These are phyloP conservation scores for Boletus rufocinnamomeus DNA, from an alignment of 768 basidiomycete species.

Conservation along the genomic window DNA sequence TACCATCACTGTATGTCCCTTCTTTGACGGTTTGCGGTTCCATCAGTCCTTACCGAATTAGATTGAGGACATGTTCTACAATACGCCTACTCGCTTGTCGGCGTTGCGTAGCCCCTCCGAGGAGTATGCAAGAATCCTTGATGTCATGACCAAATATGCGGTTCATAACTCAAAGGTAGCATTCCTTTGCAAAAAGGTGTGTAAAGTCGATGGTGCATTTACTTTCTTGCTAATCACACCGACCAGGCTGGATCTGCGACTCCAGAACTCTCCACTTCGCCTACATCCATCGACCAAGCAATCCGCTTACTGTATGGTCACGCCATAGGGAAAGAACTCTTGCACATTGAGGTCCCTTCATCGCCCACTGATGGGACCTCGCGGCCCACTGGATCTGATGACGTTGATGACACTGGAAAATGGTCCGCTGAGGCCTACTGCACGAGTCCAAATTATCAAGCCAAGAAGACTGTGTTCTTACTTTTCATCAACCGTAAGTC, in stretches of 20 bases:
- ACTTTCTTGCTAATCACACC: constrained; percentile 5
- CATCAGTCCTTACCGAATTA: constrained; percentile 34
- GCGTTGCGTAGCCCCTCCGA: constrained; percentile 84
- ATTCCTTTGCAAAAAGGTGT: constrained; percentile 90
- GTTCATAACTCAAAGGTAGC: constrained; percentile 88
- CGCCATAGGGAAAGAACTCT: constrained; percentile 74
- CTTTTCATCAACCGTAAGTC: constrained; percentile 93
- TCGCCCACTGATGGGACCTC: constrained; percentile 27
- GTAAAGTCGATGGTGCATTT: not conserved
- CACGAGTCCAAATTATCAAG: constrained; percentile 87
- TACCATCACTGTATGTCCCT: constrained; percentile 65
- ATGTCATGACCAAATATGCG: constrained; percentile 91
- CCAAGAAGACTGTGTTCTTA: constrained; percentile 81
- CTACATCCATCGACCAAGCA: constrained; percentile 61
- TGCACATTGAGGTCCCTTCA: constrained; percentile 46
- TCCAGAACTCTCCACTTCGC: constrained; percentile 82
- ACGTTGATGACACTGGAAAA: constrained; percentile 40
- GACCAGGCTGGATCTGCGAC: constrained; percentile 65
- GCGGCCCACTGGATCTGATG: constrained; percentile 16
- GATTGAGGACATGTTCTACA: constrained; percentile 97
- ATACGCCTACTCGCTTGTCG: constrained; percentile 83
- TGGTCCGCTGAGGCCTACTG: constrained; percentile 79
- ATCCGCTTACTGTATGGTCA: constrained; percentile 85
- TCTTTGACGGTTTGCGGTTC: not conserved
- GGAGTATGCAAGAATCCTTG: constrained; percentile 89